These are phyloP conservation scores for Aspergillus haitiensis DNA, from an alignment of 495 filamentous ascomycete species.

Conservation along the genomic window DNA sequence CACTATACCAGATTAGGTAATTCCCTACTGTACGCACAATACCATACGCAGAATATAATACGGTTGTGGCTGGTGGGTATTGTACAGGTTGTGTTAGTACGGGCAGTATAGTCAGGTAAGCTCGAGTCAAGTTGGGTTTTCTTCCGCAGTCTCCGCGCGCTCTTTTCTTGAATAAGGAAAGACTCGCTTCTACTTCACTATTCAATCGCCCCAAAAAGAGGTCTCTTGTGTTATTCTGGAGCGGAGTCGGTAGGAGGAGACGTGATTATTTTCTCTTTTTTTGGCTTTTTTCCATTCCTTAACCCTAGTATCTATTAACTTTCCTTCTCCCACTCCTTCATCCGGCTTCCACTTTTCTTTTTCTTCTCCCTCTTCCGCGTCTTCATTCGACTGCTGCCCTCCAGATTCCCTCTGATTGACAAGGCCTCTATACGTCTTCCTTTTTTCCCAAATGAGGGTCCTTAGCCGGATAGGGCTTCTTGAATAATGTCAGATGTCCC, in stretches of 20 bases:
- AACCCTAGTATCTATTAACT: constrained; percentile 6
- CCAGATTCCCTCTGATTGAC: constrained; percentile 23
- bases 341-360: constrained; percentile 6
- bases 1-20: not conserved
- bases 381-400: constrained; percentile 5
- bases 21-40: not conserved
- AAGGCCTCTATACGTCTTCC: constrained; percentile 17
- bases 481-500: constrained; percentile 44
- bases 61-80: no score
- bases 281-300: constrained; percentile 18
- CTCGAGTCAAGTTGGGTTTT: no score
- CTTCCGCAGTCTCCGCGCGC: no score
- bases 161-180: no score
- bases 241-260: not conserved
- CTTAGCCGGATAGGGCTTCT: constrained; percentile 36
- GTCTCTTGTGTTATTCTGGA: not conserved
- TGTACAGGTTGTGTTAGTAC: no score
- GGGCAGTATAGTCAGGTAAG: no score
- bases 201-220: no score
- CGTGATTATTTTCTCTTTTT: constrained; percentile 1
- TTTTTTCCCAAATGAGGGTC: constrained; percentile 41
- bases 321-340: constrained; percentile 10
- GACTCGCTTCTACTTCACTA: no score
- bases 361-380: constrained; percentile 3
- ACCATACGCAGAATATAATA: no score